Base-by-base conservation (phyloP, 2,329 filamentous ascomycete species). In the Fusarium odoratissimum region DNA sequence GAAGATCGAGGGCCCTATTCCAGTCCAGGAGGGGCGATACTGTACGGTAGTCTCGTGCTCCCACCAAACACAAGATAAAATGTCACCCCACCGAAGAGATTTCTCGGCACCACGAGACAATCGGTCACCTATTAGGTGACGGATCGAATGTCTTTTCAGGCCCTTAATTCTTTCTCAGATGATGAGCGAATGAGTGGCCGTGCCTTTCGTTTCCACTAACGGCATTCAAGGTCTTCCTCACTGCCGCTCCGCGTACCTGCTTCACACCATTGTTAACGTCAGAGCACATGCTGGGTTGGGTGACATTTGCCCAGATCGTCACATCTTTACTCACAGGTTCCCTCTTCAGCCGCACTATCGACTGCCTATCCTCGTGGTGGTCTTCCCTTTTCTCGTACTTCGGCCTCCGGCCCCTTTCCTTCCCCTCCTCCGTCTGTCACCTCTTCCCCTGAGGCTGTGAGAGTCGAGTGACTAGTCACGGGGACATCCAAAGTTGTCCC, bases 61-160 rank as follows among this genome's bases (percentile, higher is more conserved):
- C 64, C 55, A 60, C 46, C 62, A 60, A 59, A 60, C 71, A 54
- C 49, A 61, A 74, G 63, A 72, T 56, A 63, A 56, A 74, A 73
- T 63, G 71, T 77, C 76, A 77, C 76, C 76, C 76, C 76, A 77
- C 76, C 56, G 67, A 76, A 76, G 69, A 77, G 75, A 76, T 75
- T 77, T 77, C 69, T 64, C 74, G 71, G 71, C 67, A 75, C 74
- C 76, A 77, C 76, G 74, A 77, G 76, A 75, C 73, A 72, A 72
- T 72, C 71, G 55, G 63, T 75, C 76, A 77, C 77, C 57, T 51
- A 64, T 76, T 73, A 75, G 76, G 67, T 62, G 65, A 76, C 68
- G 54, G 70, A 71, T 77, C 73, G 73, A 76, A 75, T 74, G 75
- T 76, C 71, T 72, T 74, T 69, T 16, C 49, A 48, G 46, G 57